Evolutionary conservation across 2,329 filamentous ascomycete species (phyloP).

Genomic region (Alternaria sp.): DNA sequence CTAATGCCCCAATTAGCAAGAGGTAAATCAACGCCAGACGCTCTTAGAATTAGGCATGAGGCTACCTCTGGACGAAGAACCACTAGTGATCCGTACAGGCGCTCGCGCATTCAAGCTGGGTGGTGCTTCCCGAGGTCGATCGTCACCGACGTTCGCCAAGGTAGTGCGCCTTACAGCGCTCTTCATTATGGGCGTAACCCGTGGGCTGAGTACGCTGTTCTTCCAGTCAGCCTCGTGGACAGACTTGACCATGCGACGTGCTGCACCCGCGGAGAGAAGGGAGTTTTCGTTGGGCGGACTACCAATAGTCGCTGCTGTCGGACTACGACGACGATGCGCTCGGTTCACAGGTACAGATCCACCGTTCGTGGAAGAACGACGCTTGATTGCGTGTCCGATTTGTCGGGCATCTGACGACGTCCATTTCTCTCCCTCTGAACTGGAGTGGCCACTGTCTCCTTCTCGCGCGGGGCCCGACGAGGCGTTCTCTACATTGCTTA

Average conservation of each 20-base stretch:
- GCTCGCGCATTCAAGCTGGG: conserved; percentile 32
- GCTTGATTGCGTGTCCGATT: conserved; percentile 64
- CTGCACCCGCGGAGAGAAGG: conserved; percentile 70
- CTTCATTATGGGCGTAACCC: conserved; percentile 66
- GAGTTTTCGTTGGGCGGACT: conserved; percentile 64
- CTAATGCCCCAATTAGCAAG: conserved; percentile 1
- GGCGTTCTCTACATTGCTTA: conserved; percentile 59
- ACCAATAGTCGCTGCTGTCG: conserved; percentile 51
- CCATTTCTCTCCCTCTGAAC: conserved; percentile 59
- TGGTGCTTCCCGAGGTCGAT: conserved; percentile 30
- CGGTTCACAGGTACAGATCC: conserved; percentile 50
- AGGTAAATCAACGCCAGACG: conserved; percentile 38
- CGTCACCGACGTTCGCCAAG: conserved; percentile 41
- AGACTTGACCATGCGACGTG: conserved; percentile 69
- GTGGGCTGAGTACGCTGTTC: conserved; percentile 66
- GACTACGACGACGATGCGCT: conserved; percentile 62
- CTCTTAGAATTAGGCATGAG: conserved; percentile 38
- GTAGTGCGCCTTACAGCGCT: conserved; percentile 48
- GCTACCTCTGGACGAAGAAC: conserved; percentile 39
- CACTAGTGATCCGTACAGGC: conserved; percentile 42
- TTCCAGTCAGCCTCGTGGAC: conserved; percentile 64
- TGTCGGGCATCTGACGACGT: conserved; percentile 59
- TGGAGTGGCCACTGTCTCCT: conserved; percentile 43
- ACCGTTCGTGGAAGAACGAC: conserved; percentile 55
- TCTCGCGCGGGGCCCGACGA: conserved; percentile 31